Evolutionary conservation across 1,284 basidiomycete species (phyloP).

Genomic region (Ustilago xerochloae): DNA sequence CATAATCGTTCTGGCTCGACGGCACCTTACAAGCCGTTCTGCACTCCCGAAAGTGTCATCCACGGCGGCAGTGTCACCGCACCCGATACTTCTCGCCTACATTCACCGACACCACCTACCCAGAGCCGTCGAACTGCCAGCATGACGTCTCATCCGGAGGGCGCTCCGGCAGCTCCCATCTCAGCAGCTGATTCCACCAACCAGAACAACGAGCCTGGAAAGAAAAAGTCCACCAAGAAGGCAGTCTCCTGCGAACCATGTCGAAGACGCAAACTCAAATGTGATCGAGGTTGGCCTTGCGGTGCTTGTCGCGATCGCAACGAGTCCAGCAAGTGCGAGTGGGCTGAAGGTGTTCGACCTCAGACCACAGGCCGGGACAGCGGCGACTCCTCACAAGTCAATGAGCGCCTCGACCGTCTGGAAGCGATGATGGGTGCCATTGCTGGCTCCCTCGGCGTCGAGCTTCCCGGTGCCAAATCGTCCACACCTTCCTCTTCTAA

Average conservation of each 20-base stretch:
- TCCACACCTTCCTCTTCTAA: neutral
- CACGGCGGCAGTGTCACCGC: constrained; percentile 15
- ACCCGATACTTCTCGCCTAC: neutral
- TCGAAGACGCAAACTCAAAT: constrained; percentile 62
- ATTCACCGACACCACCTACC: neutral
- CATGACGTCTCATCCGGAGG: constrained; percentile 23
- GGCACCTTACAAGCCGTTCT: neutral
- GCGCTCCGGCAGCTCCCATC: neutral
- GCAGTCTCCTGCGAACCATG: constrained; percentile 62
- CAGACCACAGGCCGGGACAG: constrained; percentile 52
- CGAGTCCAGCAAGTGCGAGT: constrained; percentile 59
- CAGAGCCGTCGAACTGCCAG: constrained; percentile 1
- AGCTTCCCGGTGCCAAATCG: constrained; percentile 26
- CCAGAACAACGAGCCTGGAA: constrained; percentile 11
- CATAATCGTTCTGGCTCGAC: constrained; percentile 1
- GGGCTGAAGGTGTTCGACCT: constrained; percentile 60
- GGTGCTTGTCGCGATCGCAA: constrained; percentile 51
- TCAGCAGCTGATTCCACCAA: neutral
- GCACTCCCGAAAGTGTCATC: constrained; percentile 1
- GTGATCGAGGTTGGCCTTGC: constrained; percentile 56
- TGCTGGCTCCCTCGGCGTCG: constrained; percentile 38
- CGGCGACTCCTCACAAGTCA: constrained; percentile 28
- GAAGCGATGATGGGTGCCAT: constrained; percentile 56
- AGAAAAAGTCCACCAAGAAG: constrained; percentile 58
- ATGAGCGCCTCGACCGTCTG: constrained; percentile 52